Evolutionary conservation across 1,284 basidiomycete species (phyloP), one percentile per base, ranked within the genome.

Genomic region (Apiotrichum brassicae): DNA sequence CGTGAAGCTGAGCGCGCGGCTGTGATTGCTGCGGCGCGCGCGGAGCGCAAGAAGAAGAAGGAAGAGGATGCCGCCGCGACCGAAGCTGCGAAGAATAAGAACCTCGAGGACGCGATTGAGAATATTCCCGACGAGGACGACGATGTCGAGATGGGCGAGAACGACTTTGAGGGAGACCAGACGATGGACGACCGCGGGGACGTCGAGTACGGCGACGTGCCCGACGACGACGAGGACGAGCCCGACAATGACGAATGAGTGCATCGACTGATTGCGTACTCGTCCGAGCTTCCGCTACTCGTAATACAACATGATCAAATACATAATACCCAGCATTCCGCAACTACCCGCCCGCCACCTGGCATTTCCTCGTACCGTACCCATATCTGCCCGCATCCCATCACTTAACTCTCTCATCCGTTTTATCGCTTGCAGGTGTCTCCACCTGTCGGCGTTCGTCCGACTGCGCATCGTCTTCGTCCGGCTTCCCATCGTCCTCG

Each of bases 121-220:
- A 53, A 51, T 6, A 58, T 58, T 39, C 19, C 49, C 7, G 58
- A 59, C 34, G 22, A 43, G 16, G 62, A 58, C 22, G 49, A 35
- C 2, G 46, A 52, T 24, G 53, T 37, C 33, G 51, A 51, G 40
- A 48, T 37, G 24, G 54, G 51, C 19, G 60, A 54, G 28, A 63
- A 46, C 26, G 55, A 50, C 32, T 60, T 60, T 51, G 60, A 56
- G 20, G 63, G 54, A 16, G 63, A 54, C 34, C 46, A 51, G 41
- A 51, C 48, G 4, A 63, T 64, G 56, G 61, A 58, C 39, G 63
- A 62, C 49, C 53, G 58, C 39, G 63, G 59, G 4, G 61, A 65
- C 49, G 54, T 65, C 33, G 63, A 65, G 50, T 68, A 70, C 55
- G 66, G 65, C 11, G 66, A 70, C 42, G 57, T 59, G 19, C 48